Conservation (phyloP, 306 rosid genomes). For the Amphicarpaea edgeworthii region DNA sequence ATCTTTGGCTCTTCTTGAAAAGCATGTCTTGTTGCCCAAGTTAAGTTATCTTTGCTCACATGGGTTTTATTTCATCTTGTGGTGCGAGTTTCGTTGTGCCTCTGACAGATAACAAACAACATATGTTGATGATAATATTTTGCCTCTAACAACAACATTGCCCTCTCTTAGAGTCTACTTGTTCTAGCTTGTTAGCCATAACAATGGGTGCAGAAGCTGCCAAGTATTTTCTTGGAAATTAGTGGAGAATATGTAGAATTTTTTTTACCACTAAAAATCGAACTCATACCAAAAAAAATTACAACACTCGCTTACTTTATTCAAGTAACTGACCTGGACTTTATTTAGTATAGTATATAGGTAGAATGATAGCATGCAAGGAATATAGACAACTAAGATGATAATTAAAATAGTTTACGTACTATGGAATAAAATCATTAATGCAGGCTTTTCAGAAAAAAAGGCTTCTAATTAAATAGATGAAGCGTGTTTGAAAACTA, state of each 20-base stretch:
- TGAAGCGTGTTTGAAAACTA: no score
- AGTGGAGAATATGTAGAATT: no score
- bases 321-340: no score
- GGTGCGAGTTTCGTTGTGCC: not conserved
- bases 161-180: not conserved
- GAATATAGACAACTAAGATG: not conserved
- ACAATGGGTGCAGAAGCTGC: not conserved
- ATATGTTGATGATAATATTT: not conserved
- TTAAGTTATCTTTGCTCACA: not conserved
- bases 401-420: constrained; percentile 10
- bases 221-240: not conserved
- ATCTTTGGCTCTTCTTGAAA: constrained; percentile 8
- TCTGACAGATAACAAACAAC: not conserved
- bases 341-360: no score
- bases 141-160: not conserved
- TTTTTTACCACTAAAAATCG: no score
- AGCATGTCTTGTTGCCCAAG: not conserved
- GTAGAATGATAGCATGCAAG: not conserved
- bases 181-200: not conserved
- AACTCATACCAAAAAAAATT: no score
- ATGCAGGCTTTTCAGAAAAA: not conserved
- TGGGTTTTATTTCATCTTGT: not conserved
- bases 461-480: no score
- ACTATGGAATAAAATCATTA: not conserved
- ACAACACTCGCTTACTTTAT: no score